Base-by-base conservation (phyloP, 805 yeast species). In the Wickerhamomyces strasburgensis region DNA sequence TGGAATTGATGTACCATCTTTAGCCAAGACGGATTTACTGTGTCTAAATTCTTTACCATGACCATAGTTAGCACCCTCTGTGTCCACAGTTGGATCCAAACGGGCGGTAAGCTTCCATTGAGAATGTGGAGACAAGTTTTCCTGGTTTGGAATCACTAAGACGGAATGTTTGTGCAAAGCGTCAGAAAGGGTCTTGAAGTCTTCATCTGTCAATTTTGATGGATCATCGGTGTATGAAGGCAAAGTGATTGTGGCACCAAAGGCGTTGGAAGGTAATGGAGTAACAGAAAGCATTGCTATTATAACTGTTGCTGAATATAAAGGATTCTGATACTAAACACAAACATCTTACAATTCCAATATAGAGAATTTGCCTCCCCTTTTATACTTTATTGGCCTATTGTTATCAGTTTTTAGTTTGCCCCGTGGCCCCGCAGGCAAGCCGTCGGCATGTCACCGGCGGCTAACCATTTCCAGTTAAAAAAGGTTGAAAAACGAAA, bases 1-100 rank as follows among this genome's bases (percentile, higher is more conserved):
- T 31, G 90, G 89, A 31, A 86, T 84, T 6, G 88, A 72, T 40
- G 73, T 72, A 30, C 95, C 94, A 55, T 87, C 96, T 54, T 81
- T 83, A 44, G 77, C 77, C 44, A 87, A 71, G 17, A 87, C 85
- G 1, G 89, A 73, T 42, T 74, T 67, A 36, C 67, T 62, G 44
- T 80, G 79, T 45, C 81, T 74, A 58, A 78, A 76, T 42, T 84
- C 82, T 56, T 84, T 82, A 39, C 90, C 89, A 52, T 87, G 96
- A 23, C 96, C 96, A 51, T 87, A 87, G 17, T 73, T 73, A 29
- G 83, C 80, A 9, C 62, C 62, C n/a, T 52, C 47, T 31, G 63
- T 65, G 39, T 79, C 69, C 4, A 49, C 39, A 21, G 85, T 65
- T 17, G 90, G 87, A 52, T 87, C 96, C 54, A 86, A 82, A 50